These are phyloP conservation scores for Candida quercuum DNA, from an alignment of 805 yeast species.

Conservation along the genomic window DNA sequence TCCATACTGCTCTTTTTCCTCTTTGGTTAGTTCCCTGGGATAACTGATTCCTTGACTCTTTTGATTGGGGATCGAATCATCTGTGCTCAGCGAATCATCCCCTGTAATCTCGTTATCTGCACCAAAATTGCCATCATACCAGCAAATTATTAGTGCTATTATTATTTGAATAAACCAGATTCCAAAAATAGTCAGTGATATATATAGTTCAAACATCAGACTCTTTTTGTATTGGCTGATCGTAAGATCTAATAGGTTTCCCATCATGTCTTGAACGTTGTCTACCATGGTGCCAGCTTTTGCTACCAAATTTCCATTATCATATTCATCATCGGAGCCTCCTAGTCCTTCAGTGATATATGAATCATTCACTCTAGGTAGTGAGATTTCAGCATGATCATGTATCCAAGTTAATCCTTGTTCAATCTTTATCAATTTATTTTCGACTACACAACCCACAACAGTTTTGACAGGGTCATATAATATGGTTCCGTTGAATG, in stretches of 20 bases:
- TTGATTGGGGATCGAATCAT: background rate
- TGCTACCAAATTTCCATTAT: background rate
- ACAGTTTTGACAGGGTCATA: conserved; percentile 58
- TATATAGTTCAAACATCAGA: conserved; percentile 39
- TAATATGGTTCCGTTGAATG: conserved; percentile 67
- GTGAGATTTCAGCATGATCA: conserved; percentile 48
- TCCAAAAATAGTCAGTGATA: conserved; percentile 38
- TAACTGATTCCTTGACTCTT: conserved; percentile 9
- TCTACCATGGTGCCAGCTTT: conserved; percentile 11
- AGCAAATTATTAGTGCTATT: conserved; percentile 26
- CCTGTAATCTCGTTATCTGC: background rate
- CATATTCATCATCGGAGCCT: conserved; percentile 2
- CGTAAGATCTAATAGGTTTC: conserved; percentile 21
- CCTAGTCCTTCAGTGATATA: conserved; percentile 22
- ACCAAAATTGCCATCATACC: conserved; percentile 1
- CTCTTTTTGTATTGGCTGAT: conserved; percentile 30
- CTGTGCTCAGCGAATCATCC: background rate
- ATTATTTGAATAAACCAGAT: conserved; percentile 45
- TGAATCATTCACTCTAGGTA: conserved; percentile 46
- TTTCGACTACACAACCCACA: conserved; percentile 74
- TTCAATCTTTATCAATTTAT: conserved; percentile 61
- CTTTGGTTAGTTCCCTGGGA: conserved; percentile 16
- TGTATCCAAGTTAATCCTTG: conserved; percentile 77
- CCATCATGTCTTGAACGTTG: conserved; percentile 22
- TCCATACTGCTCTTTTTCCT: conserved; percentile 14